phyloP scores from a whole-genome alignment of 768 basidiomycete species.

The Tricholoma furcatifolium region DNA sequence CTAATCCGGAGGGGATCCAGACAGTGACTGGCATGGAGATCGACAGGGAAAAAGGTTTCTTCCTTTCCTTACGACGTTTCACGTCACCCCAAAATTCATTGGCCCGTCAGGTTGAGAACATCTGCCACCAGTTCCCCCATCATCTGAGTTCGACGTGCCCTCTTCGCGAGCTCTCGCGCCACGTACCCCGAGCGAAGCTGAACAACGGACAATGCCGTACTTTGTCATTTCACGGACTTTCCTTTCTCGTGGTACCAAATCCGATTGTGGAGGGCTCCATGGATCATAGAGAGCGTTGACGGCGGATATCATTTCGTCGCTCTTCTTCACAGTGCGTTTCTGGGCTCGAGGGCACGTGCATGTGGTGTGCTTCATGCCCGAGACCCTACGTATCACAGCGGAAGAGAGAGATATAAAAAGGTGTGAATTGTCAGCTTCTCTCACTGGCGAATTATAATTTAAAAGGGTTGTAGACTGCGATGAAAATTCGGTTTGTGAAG shows the following conservation, averaged over 20 bases:
- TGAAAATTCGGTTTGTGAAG: too few species aligned
- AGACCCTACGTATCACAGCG: not conserved
- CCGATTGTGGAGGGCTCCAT: not conserved
- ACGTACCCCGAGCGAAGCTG: not conserved
- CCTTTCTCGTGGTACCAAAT: not conserved
- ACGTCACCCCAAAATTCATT: not conserved
- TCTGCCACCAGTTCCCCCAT: conserved; percentile 1
- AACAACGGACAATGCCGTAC: not conserved
- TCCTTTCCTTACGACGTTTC: too few species aligned
- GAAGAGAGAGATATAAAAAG: too few species aligned
- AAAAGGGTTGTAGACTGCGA: too few species aligned
- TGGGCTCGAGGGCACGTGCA: not conserved
- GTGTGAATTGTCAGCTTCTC: too few species aligned
- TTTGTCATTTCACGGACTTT: not conserved
- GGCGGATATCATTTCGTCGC: not conserved
- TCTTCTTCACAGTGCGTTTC: not conserved
- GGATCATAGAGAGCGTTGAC: not conserved
- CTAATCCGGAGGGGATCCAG: too few species aligned
- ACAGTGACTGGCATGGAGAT: too few species aligned
- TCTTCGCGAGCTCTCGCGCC: not conserved
- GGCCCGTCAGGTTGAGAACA: not conserved
- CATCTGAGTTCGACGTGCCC: not conserved
- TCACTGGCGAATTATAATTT: too few species aligned
- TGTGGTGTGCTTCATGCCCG: conserved; percentile 1
- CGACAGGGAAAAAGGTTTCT: too few species aligned